phyloP scores from a whole-genome alignment of 2,329 filamentous ascomycete genomes.

The Fusarium pseudograminearum region DNA sequence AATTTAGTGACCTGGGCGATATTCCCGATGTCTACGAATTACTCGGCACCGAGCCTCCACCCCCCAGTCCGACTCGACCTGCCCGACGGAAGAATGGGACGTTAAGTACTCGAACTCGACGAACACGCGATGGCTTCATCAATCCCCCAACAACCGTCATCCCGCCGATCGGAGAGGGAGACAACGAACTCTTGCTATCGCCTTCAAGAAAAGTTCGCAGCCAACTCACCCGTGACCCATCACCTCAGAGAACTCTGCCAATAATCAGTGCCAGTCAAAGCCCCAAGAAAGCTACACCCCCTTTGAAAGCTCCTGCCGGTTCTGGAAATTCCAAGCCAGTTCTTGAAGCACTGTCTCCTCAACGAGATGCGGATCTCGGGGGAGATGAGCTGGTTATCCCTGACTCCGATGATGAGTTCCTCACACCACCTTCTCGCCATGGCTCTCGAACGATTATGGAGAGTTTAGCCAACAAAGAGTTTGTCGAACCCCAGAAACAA shows the following conservation, averaged over 20 bases:
- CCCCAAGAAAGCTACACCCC: slow-evolving; percentile 18
- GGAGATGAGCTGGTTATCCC: slow-evolving; percentile 59
- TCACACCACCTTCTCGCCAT: slow-evolving; percentile 52
- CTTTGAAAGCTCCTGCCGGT: slow-evolving; percentile 18
- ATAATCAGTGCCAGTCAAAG: slow-evolving; percentile 9
- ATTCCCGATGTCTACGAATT: slow-evolving; percentile 68
- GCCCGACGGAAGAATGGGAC: slow-evolving; percentile 38
- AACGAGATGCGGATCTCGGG: neutral
- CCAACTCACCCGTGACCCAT: slow-evolving; percentile 24
- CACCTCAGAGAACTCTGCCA: slow-evolving; percentile 11
- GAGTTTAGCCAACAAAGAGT: slow-evolving; percentile 4
- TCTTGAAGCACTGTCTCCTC: neutral
- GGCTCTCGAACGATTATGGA: slow-evolving; percentile 28
- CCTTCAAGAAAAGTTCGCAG: slow-evolving; percentile 44
- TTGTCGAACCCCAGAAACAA: neutral
- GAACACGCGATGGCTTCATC: slow-evolving; percentile 28
- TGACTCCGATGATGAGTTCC: slow-evolving; percentile 69
- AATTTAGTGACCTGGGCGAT: slow-evolving; percentile 56
- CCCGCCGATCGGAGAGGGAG: slow-evolving; percentile 37
- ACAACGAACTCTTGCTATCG: slow-evolving; percentile 42
- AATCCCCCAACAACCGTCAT: slow-evolving; percentile 1
- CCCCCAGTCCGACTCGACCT: slow-evolving; percentile 51
- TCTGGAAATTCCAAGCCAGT: slow-evolving; percentile 7
- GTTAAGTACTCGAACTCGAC: slow-evolving; percentile 37
- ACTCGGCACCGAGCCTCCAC: slow-evolving; percentile 56